Percentiles rank a stretch among this genome's conserved stretches.
These are phyloP conservation scores for Achaetomiella virescens DNA, from an alignment of 495 filamentous ascomycete genomes.

Conservation along the genomic window DNA sequence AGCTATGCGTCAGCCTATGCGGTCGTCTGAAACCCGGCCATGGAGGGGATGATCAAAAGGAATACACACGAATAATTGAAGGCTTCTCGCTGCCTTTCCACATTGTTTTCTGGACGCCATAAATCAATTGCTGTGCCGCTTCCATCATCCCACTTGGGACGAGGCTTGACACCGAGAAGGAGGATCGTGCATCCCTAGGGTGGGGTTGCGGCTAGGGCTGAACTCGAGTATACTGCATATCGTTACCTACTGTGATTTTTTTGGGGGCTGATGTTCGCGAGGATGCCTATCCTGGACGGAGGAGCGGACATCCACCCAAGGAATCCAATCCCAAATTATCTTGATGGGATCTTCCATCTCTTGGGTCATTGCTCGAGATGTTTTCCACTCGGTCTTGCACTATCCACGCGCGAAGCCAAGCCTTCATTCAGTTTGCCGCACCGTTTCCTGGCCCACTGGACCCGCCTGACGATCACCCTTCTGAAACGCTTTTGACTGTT, in stretches of 20 bases:
- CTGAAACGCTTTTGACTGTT: constrained; percentile 31
- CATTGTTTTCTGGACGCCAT: not conserved
- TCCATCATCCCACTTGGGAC: not conserved
- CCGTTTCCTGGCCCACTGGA: constrained; percentile 2
- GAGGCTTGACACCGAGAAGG: not conserved
- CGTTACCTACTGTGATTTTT: no score
- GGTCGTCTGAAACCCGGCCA: constrained; percentile 47
- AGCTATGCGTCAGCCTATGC: constrained; percentile 88
- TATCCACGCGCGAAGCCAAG: no score
- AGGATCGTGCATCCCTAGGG: no score
- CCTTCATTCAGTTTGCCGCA: not conserved
- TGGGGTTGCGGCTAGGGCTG: no score
- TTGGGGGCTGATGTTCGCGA: not conserved
- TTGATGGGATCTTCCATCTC: not conserved
- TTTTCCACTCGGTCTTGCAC: no score
- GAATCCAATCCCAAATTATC: no score
- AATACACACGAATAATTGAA: no score
- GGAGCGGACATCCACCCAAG: not conserved
- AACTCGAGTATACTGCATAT: no score
- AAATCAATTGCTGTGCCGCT: not conserved
- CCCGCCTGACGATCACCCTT: constrained; percentile 27
- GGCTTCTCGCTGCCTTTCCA: no score
- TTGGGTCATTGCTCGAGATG: no score
- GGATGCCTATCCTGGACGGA: not conserved
- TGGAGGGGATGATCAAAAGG: no score